phyloP scores from a whole-genome alignment of 805 yeast genomes.

The Sugiyamaella americana region DNA sequence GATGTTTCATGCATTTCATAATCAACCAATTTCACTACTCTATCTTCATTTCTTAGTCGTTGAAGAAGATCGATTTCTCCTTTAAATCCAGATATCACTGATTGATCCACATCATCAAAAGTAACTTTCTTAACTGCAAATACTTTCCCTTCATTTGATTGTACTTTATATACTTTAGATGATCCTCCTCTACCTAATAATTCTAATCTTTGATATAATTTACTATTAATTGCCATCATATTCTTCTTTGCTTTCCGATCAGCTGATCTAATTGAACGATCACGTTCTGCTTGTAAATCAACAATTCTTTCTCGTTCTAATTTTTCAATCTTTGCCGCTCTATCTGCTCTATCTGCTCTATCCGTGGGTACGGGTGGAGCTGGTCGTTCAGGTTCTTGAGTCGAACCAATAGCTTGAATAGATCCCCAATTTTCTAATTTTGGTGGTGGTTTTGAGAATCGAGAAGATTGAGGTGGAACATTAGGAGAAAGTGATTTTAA shows the following conservation, averaged over 20 bases:
- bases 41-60: constrained; percentile 49
- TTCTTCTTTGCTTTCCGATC: constrained; percentile 23
- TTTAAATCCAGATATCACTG: constrained; percentile 70
- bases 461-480: constrained; percentile 3
- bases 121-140: constrained; percentile 79
- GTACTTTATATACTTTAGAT: constrained; percentile 81
- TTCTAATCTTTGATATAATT: constrained; percentile 67
- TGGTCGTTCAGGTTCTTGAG: neutral
- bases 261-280: neutral
- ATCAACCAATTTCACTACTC: constrained; percentile 78
- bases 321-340: neutral
- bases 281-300: neutral
- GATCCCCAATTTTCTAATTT: too few relatives aligned
- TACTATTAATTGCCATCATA: constrained; percentile 46
- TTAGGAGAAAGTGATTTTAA: neutral
- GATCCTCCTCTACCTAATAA: constrained; percentile 87
- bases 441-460: too few relatives aligned
- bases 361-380: neutral
- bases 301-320: neutral
- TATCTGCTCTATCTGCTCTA: neutral
- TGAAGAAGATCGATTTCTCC: constrained; percentile 79
- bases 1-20: constrained; percentile 60
- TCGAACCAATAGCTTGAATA: too few relatives aligned
- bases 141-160: constrained; percentile 45
- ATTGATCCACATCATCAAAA: constrained; percentile 68